Evolutionary conservation across 164 flowering plant genomes (phyloP).

Genomic region (Piper longum): DNA sequence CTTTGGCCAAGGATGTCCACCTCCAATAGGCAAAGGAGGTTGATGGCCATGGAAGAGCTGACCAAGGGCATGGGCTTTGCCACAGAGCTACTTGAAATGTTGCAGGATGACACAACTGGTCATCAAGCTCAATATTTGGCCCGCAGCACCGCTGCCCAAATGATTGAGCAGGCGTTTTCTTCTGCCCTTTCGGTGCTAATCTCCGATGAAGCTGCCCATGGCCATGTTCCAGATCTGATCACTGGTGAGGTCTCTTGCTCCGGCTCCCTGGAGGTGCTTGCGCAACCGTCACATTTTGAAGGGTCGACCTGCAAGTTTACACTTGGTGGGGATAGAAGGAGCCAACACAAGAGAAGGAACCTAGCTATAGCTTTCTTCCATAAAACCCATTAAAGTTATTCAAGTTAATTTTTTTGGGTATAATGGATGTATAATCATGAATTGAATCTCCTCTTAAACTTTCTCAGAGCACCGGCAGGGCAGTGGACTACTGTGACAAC

Average conservation of each 20-base stretch:
- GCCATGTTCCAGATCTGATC: neutral
- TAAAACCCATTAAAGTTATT: neutral
- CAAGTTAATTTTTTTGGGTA: neutral
- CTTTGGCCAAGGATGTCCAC: neutral
- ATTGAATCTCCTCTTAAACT: neutral
- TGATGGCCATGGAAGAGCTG: neutral
- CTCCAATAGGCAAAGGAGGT: neutral
- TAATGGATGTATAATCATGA: neutral
- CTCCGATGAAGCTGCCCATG: neutral
- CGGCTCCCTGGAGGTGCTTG: neutral
- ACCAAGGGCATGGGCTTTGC: neutral
- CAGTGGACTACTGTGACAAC: slow-evolving; percentile 7
- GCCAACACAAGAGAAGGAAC: slow-evolving; percentile 11
- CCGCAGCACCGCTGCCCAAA: neutral
- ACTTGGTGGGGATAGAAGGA: neutral
- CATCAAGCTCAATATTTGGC: neutral
- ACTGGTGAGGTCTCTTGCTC: neutral
- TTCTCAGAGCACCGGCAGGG: slow-evolving; percentile 6
- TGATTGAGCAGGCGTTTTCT: neutral
- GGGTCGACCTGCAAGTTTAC: neutral
- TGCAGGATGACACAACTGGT: neutral
- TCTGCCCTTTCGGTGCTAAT: neutral
- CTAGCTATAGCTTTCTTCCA: neutral
- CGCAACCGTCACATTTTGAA: neutral
- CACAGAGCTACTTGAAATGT: neutral